These are phyloP conservation scores for Nectriaceae sp. DNA, from an alignment of 2,329 filamentous ascomycete genomes.

Conservation along the genomic window DNA sequence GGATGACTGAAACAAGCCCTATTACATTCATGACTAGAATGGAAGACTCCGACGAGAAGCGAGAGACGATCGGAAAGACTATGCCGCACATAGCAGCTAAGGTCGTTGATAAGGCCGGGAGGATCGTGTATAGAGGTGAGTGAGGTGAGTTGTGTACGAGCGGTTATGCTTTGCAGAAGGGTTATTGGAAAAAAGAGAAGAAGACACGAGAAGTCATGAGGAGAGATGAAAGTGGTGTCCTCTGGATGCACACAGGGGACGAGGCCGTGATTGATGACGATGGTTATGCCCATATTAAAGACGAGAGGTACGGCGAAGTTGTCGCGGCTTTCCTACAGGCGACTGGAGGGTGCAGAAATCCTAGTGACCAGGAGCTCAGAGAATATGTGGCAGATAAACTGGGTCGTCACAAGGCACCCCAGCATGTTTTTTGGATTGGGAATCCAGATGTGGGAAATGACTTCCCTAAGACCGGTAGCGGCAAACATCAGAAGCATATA, in stretches of 20 bases:
- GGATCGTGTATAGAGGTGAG: conserved; percentile 53
- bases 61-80: conserved; percentile 61
- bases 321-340: conserved; percentile 6
- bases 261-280: conserved; percentile 51
- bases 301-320: conserved; percentile 11
- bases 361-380: conserved; percentile 1
- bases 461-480: conserved; percentile 8
- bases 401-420: conserved; percentile 4
- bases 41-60: conserved; percentile 63
- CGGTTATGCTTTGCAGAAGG: conserved; percentile 60
- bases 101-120: conserved; percentile 57
- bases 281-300: conserved; percentile 42
- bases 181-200: conserved; percentile 61
- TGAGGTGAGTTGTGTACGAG: conserved; percentile 66
- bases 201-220: conserved; percentile 31
- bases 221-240: conserved; percentile 41
- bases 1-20: conserved; percentile 69
- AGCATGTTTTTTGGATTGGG: conserved; percentile 11
- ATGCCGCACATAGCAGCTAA: conserved; percentile 65
- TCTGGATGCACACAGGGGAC: conserved; percentile 57
- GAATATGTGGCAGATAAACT: conserved; percentile 5
- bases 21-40: conserved; percentile 66
- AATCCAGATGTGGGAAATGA: not conserved
- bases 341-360: not conserved
- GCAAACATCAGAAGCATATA: conserved; percentile 11